phyloP scores from a whole-genome alignment of 164 flowering plant species.

The Platanus orientalis region DNA sequence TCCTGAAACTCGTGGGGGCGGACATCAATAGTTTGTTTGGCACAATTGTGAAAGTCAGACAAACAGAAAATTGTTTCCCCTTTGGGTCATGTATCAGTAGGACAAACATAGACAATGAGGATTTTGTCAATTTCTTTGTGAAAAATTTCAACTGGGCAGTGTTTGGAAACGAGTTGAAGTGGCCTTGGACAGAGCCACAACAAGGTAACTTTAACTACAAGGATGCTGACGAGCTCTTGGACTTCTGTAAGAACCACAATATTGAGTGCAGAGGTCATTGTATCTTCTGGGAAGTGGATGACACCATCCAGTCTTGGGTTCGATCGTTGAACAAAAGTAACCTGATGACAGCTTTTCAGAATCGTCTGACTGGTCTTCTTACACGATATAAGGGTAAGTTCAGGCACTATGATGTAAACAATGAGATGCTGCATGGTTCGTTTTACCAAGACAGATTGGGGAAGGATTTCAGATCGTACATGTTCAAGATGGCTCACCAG shows the following conservation, averaged over 20 bases:
- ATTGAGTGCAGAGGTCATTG: conserved; percentile 83
- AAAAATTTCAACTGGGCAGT: conserved; percentile 91
- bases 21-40: conserved; percentile 33
- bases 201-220: conserved; percentile 77
- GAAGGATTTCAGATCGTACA: conserved; percentile 59
- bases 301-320: conserved; percentile 71
- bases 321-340: conserved; percentile 48
- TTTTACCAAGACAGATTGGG: conserved; percentile 79
- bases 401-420: conserved; percentile 90
- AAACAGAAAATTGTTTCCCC: conserved; percentile 74
- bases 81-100: conserved; percentile 74
- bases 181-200: conserved; percentile 89
- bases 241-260: conserved; percentile 44
- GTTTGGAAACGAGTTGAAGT: conserved; percentile 90
- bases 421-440: conserved; percentile 94
- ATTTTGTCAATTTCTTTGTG: conserved; percentile 67
- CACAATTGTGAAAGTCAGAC: conserved; percentile 53
- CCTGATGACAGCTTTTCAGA: conserved; percentile 66
- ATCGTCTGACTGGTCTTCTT: conserved; percentile 68
- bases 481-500: conserved; percentile 79
- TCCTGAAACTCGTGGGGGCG: conserved; percentile 56
- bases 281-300: conserved; percentile 91
- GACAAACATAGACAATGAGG: conserved; percentile 87
- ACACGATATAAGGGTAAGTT: conserved; percentile 82
- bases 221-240: conserved; percentile 84